Evolutionary conservation across 371 early-diverging fungal species (phyloP).

Genomic region (Mucor circinelloides): DNA sequence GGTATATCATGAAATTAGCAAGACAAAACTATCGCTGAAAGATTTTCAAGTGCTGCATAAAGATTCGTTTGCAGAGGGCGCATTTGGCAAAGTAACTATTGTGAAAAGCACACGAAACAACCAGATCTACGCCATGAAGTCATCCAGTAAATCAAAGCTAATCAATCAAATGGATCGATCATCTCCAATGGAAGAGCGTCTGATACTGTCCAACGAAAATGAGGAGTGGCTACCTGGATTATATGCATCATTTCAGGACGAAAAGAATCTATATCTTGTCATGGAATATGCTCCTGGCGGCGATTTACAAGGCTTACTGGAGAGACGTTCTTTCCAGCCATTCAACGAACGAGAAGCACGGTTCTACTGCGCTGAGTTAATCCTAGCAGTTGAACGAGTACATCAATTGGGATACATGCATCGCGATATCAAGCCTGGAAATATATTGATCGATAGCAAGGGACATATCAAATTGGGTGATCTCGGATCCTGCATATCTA

Average conservation of each 20-base stretch:
- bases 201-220: constrained; percentile 75
- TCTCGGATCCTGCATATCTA: constrained; percentile 78
- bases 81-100: constrained; percentile 39
- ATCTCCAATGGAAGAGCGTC: constrained; percentile 89
- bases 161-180: constrained; percentile 85
- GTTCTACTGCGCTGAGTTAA: constrained; percentile 95
- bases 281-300: constrained; percentile 98
- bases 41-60: constrained; percentile 24
- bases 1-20: constrained; percentile 11
- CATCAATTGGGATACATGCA: constrained; percentile 96
- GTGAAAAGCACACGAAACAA: constrained; percentile 67
- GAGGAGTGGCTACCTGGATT: constrained; percentile 82
- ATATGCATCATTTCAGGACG: constrained; percentile 93
- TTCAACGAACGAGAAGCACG: constrained; percentile 90
- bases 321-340: constrained; percentile 68
- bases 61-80: constrained; percentile 25
- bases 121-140: constrained; percentile 95
- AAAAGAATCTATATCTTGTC: constrained; percentile 85
- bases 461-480: constrained; percentile 91
- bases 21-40: constrained; percentile 21
- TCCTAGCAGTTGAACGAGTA: constrained; percentile 89
- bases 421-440: constrained; percentile 87
- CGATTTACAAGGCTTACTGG: constrained; percentile 92
- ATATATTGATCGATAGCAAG: constrained; percentile 73
- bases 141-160: constrained; percentile 85